Evolutionary conservation across 768 basidiomycete species (phyloP), one percentile per base, ranked within the genome.

Genomic region (Agrocybe pediades): DNA sequence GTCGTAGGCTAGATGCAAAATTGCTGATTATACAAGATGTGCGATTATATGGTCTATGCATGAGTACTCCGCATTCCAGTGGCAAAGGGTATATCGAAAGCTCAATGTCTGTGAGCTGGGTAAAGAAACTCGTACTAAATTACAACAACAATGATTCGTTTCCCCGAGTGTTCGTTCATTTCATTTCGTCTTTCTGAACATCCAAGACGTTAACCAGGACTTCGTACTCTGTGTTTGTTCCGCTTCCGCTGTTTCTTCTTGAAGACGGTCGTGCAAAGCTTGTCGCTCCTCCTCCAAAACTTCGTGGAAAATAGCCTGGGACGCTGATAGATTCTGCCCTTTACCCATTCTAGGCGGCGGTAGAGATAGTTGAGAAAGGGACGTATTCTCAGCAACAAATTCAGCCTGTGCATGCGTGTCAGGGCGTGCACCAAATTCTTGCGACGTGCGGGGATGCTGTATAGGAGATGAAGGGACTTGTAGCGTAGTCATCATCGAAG

Each of bases 271-370:
- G 26, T 75, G 74, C 23, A 81, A 70, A 4, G 80, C 86, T 15
- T 80, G 72, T 54, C 80, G 75, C 67, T 90, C 88, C 65, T 91
- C 88, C 33, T 82, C 86, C 36, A 88, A 74, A 39, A 87, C 82
- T 59, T 90, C 88, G 42, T 81, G 78, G 46, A 80, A 74, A 39
- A 90, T 85, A 9, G 87, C 88, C 55, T 85, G 77, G 8, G 80
- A 79, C 3, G 83, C 74, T 15, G 84, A 77, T n/a, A 87, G 70
- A 54, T 76, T 80, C 19, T 68, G 70, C 40, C 68, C 63, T 46
- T 71, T 71, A 46, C 65, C 56, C 33, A 56, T 27, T 42, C 54
- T 61, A 17, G 64, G 63, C 25, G 62, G 60, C 25, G 64, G 56
- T 36, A 74, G 50, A 7, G 79, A 74, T 47, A 75, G 33, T n/a